Percentiles rank a stretch among this genome's conserved stretches.
phyloP scores from a whole-genome alignment of 192 early-diverging fungal genomes.

The Umbelopsis isabellina region DNA sequence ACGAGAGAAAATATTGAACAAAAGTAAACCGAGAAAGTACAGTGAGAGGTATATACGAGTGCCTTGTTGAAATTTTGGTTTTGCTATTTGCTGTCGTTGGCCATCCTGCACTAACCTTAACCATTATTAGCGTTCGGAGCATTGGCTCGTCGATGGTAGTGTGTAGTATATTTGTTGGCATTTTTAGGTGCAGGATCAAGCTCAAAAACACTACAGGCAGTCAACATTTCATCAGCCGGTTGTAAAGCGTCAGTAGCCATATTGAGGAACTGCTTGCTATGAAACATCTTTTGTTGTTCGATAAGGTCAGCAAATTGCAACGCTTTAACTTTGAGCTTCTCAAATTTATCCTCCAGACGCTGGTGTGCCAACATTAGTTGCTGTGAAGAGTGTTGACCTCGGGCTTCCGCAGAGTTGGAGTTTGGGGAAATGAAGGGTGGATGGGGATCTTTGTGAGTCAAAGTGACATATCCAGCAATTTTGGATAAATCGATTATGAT shows the following conservation, averaged over 20 bases:
- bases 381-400: conserved; percentile 3
- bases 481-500: conserved; percentile 41
- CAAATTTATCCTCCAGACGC: conserved; percentile 29
- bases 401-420: conserved; percentile 7
- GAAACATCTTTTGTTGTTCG: conserved; percentile 30
- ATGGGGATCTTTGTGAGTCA: conserved; percentile 39
- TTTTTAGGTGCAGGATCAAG: conserved; percentile 3
- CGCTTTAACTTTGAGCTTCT: conserved; percentile 27
- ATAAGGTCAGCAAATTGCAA: conserved; percentile 26
- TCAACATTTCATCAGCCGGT: conserved; percentile 32
- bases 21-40: not conserved
- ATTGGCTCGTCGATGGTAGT: conserved; percentile 11
- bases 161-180: conserved; percentile 17
- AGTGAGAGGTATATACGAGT: not conserved
- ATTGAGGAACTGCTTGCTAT: conserved; percentile 32
- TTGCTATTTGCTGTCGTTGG: not conserved
- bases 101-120: no score
- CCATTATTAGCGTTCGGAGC: not conserved
- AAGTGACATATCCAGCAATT: conserved; percentile 33
- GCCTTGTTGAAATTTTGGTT: not conserved
- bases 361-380: conserved; percentile 12
- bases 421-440: conserved; percentile 29
- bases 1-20: not conserved
- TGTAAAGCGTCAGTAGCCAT: conserved; percentile 32
- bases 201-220: conserved; percentile 23